Evolutionary conservation across 129 eudicot species (phyloP).

Genomic region (Centella asiatica): DNA sequence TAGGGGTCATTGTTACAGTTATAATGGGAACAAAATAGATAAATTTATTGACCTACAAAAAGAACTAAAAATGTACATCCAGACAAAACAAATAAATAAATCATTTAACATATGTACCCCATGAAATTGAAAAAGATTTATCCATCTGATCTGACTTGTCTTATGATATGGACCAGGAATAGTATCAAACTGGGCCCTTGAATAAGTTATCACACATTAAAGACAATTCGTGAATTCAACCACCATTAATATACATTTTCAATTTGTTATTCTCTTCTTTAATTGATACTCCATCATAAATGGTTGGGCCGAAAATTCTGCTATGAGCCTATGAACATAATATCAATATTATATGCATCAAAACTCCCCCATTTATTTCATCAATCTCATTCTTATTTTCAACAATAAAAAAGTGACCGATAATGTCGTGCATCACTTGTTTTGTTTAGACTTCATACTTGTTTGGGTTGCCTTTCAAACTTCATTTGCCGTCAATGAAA

Average conservation of each 20-base stretch:
- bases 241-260: neutral
- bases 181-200: neutral
- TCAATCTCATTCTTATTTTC: too few species aligned
- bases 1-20: neutral
- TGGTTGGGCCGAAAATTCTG: neutral
- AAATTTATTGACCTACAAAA: conserved; percentile 6
- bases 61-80: conserved; percentile 6
- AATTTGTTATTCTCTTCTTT: too few species aligned
- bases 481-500: too few species aligned
- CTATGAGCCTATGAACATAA: too few species aligned
- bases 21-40: neutral
- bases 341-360: too few species aligned
- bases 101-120: neutral
- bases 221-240: neutral
- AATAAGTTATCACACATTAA: neutral
- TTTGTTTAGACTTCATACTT: too few species aligned
- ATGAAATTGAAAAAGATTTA: neutral
- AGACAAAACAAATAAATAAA: neutral
- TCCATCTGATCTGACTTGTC: neutral
- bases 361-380: too few species aligned
- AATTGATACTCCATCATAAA: neutral
- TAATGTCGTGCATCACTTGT: too few species aligned
- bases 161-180: conserved; percentile 1
- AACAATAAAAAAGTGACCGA: too few species aligned
- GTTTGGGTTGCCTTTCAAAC: too few species aligned